These are phyloP conservation scores for Aspergillus kassunensis DNA, from an alignment of 495 filamentous ascomycete species.

Conservation along the genomic window DNA sequence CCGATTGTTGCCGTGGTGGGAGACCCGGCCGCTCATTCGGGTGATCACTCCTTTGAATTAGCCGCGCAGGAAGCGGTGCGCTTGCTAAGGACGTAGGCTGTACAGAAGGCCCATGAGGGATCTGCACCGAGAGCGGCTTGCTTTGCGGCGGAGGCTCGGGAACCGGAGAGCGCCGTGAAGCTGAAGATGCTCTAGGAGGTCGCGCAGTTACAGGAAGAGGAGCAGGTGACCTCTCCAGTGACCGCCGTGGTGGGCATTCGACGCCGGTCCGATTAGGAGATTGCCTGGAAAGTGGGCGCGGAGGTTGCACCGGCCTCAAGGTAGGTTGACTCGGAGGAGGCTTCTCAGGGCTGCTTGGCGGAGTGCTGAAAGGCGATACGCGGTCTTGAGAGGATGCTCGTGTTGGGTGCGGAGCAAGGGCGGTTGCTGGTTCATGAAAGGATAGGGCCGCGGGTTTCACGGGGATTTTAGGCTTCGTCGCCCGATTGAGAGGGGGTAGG, in stretches of 20 bases:
- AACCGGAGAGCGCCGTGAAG: conserved; percentile 22
- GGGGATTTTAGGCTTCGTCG: conserved; percentile 73
- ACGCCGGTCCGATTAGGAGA: conserved; percentile 14
- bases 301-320: conserved; percentile 8
- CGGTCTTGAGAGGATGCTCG: conserved; percentile 42
- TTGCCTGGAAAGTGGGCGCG: conserved; percentile 16
- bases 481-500: conserved; percentile 72
- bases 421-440: conserved; percentile 24
- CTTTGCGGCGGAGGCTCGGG: conserved; percentile 27
- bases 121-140: conserved; percentile 35
- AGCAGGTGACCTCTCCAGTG: conserved; percentile 28
- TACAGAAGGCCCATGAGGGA: conserved; percentile 24
- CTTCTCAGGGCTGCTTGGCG: conserved; percentile 72
- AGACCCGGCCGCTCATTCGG: conserved; percentile 57
- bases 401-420: conserved; percentile 35
- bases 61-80: conserved; percentile 26
- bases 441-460: conserved; percentile 40
- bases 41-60: conserved; percentile 26
- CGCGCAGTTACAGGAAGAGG: conserved; percentile 2
- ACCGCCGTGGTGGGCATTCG: conserved; percentile 23
- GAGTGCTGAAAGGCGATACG: conserved; percentile 86
- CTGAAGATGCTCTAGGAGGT: conserved; percentile 32
- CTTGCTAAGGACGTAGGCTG: conserved; percentile 20
- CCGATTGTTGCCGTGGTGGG: conserved; percentile 47
- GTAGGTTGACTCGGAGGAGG: conserved; percentile 25